A percentile compares a stretch with the other conserved stretches of the same genome.
Evolutionary conservation across 306 rosid genomes (phyloP).

Genomic region (Vachellia collinsii): DNA sequence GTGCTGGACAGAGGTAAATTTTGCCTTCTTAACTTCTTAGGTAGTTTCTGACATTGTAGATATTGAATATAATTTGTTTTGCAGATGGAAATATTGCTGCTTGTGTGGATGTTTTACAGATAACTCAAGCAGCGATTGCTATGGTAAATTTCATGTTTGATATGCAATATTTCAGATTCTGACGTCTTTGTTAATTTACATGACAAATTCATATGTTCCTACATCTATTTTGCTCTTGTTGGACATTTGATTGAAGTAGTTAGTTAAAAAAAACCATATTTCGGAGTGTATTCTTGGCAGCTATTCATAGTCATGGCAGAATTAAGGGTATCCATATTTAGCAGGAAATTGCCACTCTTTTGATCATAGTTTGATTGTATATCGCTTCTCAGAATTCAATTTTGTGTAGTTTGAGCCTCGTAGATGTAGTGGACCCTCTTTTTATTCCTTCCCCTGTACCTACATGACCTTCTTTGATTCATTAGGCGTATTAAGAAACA

Average conservation of each 20-base stretch:
- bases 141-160: constrained; percentile 59
- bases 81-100: constrained; percentile 80
- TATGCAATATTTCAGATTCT: constrained; percentile 1
- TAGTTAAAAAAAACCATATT: constrained; percentile 16
- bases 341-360: constrained; percentile 11
- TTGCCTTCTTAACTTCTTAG: constrained; percentile 35
- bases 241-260: constrained; percentile 3
- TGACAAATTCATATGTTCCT: constrained; percentile 4
- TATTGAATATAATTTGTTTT: constrained; percentile 34
- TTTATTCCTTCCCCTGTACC: constrained; percentile 15
- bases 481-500: not conserved
- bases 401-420: constrained; percentile 9
- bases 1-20: constrained; percentile 81
- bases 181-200: not conserved
- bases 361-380: constrained; percentile 9
- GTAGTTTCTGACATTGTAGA: constrained; percentile 15
- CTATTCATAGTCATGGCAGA: constrained; percentile 12
- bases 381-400: not conserved
- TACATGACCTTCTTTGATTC: constrained; percentile 5
- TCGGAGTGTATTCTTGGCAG: constrained; percentile 8
- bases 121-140: constrained; percentile 90
- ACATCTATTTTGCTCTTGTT: constrained; percentile 1
- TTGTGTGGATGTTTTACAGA: constrained; percentile 92
- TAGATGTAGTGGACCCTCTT: constrained; percentile 21
- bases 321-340: constrained; percentile 2